Percentiles rank a stretch among this genome's conserved stretches.
phyloP scores from a whole-genome alignment of 2,329 filamentous ascomycete genomes.

The Microsporum audouinii region DNA sequence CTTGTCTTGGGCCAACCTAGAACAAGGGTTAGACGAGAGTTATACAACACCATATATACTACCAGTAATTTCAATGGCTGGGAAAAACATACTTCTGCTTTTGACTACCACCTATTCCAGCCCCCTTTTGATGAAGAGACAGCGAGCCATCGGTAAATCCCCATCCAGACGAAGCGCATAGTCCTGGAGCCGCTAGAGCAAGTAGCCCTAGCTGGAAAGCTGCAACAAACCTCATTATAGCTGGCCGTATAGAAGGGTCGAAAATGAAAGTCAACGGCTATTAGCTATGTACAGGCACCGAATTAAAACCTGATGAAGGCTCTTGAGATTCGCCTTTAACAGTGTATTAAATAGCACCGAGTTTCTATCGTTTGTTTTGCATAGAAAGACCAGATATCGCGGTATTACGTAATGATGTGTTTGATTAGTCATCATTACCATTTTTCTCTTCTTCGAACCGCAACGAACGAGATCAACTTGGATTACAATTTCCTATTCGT shows the following conservation, averaged over 20 bases:
- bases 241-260: neutral
- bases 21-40: neutral
- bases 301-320: no score
- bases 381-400: neutral
- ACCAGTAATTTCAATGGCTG: neutral
- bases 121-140: conserved; percentile 48
- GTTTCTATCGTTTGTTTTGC: neutral
- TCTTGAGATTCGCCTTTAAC: no score
- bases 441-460: neutral
- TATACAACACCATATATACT: neutral
- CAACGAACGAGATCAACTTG: no score
- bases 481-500: no score
- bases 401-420: neutral
- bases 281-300: neutral
- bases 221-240: conserved; percentile 27
- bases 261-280: neutral
- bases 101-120: conserved; percentile 40
- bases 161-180: conserved; percentile 44
- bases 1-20: conserved; percentile 48
- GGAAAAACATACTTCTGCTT: conserved; percentile 45
- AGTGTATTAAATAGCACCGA: neutral
- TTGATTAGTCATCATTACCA: neutral
- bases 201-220: conserved; percentile 28
- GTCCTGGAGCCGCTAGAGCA: conserved; percentile 24
- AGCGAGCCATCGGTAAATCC: conserved; percentile 54